phyloP scores from a whole-genome alignment of 192 early-diverging fungal genomes.

The Coemansia sp. region DNA sequence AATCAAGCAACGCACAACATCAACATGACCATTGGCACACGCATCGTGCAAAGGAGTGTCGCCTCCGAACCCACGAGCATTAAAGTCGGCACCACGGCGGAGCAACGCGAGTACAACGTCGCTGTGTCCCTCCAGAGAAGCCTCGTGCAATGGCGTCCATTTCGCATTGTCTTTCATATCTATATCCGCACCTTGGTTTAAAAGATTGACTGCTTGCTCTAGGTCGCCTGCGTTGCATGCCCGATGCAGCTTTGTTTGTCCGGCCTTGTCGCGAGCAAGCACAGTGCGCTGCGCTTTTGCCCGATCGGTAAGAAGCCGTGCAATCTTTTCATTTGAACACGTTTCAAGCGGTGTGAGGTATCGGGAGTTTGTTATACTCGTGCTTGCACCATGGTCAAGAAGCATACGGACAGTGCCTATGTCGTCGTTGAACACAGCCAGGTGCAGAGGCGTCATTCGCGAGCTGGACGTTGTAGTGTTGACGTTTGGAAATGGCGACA shows the following conservation, averaged over 20 bases:
- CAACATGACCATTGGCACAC: constrained; percentile 58
- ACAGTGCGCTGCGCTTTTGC: constrained; percentile 39
- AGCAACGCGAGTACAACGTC: constrained; percentile 37
- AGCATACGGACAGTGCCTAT: constrained; percentile 32
- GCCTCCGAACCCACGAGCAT: constrained; percentile 60
- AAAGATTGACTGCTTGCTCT: constrained; percentile 49
- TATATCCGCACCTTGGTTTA: constrained; percentile 68
- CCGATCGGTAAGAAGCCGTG: constrained; percentile 40
- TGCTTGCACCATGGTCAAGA: constrained; percentile 40
- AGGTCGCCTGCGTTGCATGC: constrained; percentile 62
- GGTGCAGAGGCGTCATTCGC: constrained; percentile 46
- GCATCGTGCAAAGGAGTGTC: constrained; percentile 72
- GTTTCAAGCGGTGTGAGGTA: constrained; percentile 48
- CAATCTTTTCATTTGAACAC: constrained; percentile 45
- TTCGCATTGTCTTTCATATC: constrained; percentile 67
- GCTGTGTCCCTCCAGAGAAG: constrained; percentile 60
- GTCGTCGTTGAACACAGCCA: constrained; percentile 34
- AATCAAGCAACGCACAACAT: constrained; percentile 38
- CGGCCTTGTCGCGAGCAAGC: constrained; percentile 57
- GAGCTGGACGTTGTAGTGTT: constrained; percentile 26
- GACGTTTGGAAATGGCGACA: constrained; percentile 45
- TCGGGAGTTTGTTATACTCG: constrained; percentile 31
- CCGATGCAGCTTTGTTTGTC: constrained; percentile 68
- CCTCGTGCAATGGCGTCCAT: constrained; percentile 72
- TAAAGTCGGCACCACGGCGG: constrained; percentile 63